Base-by-base conservation (phyloP, 768 basidiomycete species). In the Imleria badia region DNA sequence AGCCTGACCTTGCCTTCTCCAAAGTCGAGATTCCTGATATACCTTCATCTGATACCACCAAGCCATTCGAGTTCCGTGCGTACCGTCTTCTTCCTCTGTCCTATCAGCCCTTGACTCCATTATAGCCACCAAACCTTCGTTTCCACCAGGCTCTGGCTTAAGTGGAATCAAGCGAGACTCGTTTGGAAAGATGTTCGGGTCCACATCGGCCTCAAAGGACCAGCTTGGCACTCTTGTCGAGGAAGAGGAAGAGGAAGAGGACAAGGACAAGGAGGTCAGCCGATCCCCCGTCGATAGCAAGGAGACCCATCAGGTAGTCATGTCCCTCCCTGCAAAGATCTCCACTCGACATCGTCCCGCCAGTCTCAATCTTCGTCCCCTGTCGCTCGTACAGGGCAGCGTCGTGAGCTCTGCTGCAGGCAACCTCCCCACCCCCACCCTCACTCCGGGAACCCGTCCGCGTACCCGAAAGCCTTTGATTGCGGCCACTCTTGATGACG, bases 201-300 rank as follows among this genome's bases (percentile, higher is more conserved):
- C 80, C 17, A 78, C 86, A 3, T 80, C 82, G 1, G 81, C 81
- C 12, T 78, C 84, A 48, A 91, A 90, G 67, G 91, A 92, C 67
- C 82, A 86, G 61, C 78, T 93, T 12, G 81, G 83, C 55, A 92
- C 91, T 17, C 77, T 93, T 29, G 74, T 94, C 31, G 91, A 92
- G 64, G 92, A 94, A 52, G 91, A 93, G 48, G 91, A 94, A 46
- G 92, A 92, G 39, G 91, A 93, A 23, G 87, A 88, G 4, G 91
- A 91, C 6, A 19, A 42, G 58, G 89, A 91, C 22, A 29, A 43
- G 52, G 89, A 89, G 42, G 87, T 89, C 1, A 31, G 15, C 17
- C 48, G 9, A 7, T 35, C 39, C 23, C 69, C 62, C 22, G 36
- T 50, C 26, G 66, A 47, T 48, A 19, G 33, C 20, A 51, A 55